phyloP scores from a whole-genome alignment of 1,139 yeast species.

The Diutina pseudorugosa region DNA sequence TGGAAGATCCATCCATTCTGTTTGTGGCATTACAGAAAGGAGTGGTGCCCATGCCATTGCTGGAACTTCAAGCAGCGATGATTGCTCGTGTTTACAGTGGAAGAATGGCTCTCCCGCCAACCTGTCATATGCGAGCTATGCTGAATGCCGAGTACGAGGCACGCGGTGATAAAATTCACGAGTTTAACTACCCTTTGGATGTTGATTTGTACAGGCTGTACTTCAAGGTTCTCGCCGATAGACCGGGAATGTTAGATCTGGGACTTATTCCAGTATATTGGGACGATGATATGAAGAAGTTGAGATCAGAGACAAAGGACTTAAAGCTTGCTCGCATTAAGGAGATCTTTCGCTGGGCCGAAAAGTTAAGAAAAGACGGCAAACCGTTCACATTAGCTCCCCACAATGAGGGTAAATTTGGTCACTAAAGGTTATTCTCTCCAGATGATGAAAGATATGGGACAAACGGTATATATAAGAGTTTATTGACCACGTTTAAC shows the following conservation, averaged over 20 bases:
- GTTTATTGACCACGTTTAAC: too few relatives aligned
- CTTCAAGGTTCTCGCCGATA: slow-evolving; percentile 11
- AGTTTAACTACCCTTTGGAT: slow-evolving; percentile 19
- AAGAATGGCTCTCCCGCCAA: slow-evolving; percentile 8
- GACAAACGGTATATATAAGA: too few relatives aligned
- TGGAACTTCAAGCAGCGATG: slow-evolving; percentile 10
- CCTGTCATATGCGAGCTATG: slow-evolving; percentile 5
- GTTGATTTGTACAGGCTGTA: slow-evolving; percentile 18
- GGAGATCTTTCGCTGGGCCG: slow-evolving; percentile 13
- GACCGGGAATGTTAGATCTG: slow-evolving; percentile 7
- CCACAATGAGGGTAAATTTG: background rate
- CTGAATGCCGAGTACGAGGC: slow-evolving; percentile 6
- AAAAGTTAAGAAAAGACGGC: slow-evolving; percentile 12
- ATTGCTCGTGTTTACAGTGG: slow-evolving; percentile 13
- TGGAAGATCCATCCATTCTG: slow-evolving; percentile 30
- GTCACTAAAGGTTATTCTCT: background rate
- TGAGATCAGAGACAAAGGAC: slow-evolving; percentile 11
- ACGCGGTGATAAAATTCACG: slow-evolving; percentile 16
- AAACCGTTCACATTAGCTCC: slow-evolving; percentile 6
- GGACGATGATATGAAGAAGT: slow-evolving; percentile 12
- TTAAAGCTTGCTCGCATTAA: slow-evolving; percentile 13
- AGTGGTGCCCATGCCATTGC: slow-evolving; percentile 21
- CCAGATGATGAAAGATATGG: too few relatives aligned
- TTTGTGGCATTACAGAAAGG: slow-evolving; percentile 26
- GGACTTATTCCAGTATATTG: slow-evolving; percentile 18